Evolutionary conservation across 2,329 filamentous ascomycete species (phyloP), one percentile per base, ranked within the genome.

Genomic region (Exophiala aquamarina): DNA sequence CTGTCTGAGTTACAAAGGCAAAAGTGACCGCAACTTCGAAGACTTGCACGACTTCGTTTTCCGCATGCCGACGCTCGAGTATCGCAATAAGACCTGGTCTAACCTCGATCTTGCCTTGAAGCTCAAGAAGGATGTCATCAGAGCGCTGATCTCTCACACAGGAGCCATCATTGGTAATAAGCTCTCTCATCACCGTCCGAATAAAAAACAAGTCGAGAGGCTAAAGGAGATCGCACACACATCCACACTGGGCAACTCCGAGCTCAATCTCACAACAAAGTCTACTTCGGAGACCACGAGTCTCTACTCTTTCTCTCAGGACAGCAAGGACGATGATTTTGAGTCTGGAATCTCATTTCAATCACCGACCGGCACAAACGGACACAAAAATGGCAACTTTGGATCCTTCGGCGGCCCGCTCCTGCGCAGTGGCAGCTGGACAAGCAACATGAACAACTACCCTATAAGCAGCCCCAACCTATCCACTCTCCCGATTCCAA

Each of bases 11-110:
- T 96, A 96, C 77, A 95, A 97, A 68, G 93, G 94, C 63, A 94
- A 90, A 66, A 89, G 91, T 35, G 89, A 95, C 56, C 89, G 91
- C 63, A 98, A 97, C 61, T 79, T 98, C 47, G 90, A 96, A 70
- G 94, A 98, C 67, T 86, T 98, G 13, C 92, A 98, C 69, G 86
- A 97, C 63, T 94, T 98, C 59, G 93, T 98, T 39, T 98, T 98
- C 79, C 84, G 89, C 26, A 82, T 98, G 70, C 93, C 93, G 3
- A 86, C 87, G 2, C 84, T 98, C 37, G 93, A 98, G 66, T 97
- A 95, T 72, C 83, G 89, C 55, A 98, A 98, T 76, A 98, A 98
- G 75, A 97, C 91, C 7, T 98, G 93, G 93, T 96, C 90, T 5
- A 98, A 97, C 65, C 79, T 98, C 5, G 93, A 98, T 62, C 81